A percentile compares a stretch with the other conserved stretches of the same genome.
phyloP scores from a whole-genome alignment of 768 basidiomycete genomes.

The Wakefieldia striispora region DNA sequence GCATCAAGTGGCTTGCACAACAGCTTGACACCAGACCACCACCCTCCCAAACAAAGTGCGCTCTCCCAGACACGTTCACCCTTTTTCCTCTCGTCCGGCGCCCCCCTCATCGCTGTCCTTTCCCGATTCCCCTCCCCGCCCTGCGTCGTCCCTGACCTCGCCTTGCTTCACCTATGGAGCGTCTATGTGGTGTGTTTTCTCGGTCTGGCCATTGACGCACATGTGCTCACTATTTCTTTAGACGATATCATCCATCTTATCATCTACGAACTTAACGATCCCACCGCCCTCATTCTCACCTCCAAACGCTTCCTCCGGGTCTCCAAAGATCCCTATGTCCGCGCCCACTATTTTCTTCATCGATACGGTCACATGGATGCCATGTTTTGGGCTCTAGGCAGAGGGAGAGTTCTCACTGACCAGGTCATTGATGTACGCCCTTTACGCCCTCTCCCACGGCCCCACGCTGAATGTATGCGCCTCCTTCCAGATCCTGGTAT shows the following conservation, averaged over 20 bases:
- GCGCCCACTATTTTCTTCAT: conserved; percentile 74
- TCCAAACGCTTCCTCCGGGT: conserved; percentile 60
- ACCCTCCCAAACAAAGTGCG: conserved; percentile 33
- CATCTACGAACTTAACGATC: conserved; percentile 69
- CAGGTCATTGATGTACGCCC: conserved; percentile 65
- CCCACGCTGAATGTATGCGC: conserved; percentile 28
- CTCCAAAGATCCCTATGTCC: conserved; percentile 71
- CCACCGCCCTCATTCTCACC: conserved; percentile 53
- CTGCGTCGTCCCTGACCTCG: background rate
- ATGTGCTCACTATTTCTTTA: conserved; percentile 19
- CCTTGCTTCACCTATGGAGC: conserved; percentile 46
- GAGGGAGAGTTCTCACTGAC: conserved; percentile 62
- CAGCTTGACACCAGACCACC: conserved; percentile 34
- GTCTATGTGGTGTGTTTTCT: conserved; percentile 58
- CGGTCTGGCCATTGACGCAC: conserved; percentile 4
- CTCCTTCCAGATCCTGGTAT: conserved; percentile 57
- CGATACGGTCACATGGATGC: conserved; percentile 72
- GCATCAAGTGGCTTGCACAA: conserved; percentile 29
- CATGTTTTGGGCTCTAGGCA: conserved; percentile 71
- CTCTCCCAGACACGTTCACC: conserved; percentile 4
- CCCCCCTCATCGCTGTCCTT: background rate
- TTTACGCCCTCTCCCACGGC: conserved; percentile 15
- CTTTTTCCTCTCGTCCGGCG: background rate
- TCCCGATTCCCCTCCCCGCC: conserved; percentile 4
- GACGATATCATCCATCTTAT: conserved; percentile 72